phyloP scores from a whole-genome alignment of 2,329 filamentous ascomycete species.

The Hypoxylon sp. region DNA sequence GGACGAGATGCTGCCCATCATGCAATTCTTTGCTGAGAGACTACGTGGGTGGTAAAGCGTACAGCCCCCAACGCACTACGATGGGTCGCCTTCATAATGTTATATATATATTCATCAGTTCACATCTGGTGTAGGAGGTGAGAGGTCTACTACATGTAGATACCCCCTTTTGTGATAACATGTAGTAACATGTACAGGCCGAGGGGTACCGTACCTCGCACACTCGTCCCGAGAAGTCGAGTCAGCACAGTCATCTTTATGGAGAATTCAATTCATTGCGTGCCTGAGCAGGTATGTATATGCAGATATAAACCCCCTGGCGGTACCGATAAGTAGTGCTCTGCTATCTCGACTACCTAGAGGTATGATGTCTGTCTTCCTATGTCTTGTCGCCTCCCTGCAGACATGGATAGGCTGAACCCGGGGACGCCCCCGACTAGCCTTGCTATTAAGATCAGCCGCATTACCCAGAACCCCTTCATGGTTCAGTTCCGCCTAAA shows the following conservation, averaged over 20 bases:
- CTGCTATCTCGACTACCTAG: not conserved
- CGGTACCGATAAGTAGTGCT: not conserved
- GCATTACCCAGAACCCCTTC: not conserved
- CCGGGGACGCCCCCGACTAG: not conserved
- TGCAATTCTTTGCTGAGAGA: slow-evolving; percentile 80
- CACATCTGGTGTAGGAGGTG: no score
- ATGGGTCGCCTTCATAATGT: no score
- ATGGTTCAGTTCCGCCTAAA: slow-evolving; percentile 21
- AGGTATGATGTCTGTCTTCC: no score
- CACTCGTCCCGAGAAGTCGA: not conserved
- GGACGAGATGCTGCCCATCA: slow-evolving; percentile 89
- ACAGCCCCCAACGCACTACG: not conserved
- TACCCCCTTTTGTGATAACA: no score
- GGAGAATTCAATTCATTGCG: not conserved
- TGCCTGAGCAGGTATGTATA: no score
- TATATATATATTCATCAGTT: no score
- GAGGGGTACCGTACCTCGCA: not conserved
- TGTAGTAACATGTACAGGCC: not conserved
- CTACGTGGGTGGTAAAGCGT: slow-evolving; percentile 50
- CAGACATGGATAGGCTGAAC: not conserved
- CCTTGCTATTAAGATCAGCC: not conserved
- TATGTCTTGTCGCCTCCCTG: not conserved
- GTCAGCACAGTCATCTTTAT: not conserved
- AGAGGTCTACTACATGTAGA: no score
- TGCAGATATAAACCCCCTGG: not conserved